phyloP scores from a whole-genome alignment of 1,284 basidiomycete species.

The Trametes versicolor region DNA sequence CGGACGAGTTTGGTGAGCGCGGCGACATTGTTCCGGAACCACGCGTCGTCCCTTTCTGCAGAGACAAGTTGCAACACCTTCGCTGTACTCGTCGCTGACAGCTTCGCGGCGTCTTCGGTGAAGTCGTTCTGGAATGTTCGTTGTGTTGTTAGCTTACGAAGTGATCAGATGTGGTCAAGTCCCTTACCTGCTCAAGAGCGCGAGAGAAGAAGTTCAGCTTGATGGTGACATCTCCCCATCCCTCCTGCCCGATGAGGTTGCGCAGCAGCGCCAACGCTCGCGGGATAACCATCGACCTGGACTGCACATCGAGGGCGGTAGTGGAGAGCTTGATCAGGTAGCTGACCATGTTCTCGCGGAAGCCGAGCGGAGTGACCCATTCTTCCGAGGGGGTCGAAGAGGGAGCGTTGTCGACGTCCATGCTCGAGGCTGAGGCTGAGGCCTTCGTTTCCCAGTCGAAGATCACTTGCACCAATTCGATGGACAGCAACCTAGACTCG shows the following conservation, averaged over 20 bases:
- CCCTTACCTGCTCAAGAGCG: slow-evolving; percentile 79
- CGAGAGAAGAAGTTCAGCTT: slow-evolving; percentile 92
- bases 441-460: slow-evolving; percentile 88
- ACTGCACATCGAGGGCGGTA: slow-evolving; percentile 75
- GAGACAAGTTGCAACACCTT: slow-evolving; percentile 92
- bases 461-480: slow-evolving; percentile 89
- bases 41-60: slow-evolving; percentile 85
- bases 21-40: slow-evolving; percentile 82
- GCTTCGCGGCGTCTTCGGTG: slow-evolving; percentile 69
- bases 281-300: slow-evolving; percentile 72
- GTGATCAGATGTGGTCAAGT: not conserved
- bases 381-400: slow-evolving; percentile 22
- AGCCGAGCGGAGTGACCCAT: slow-evolving; percentile 83
- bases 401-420: slow-evolving; percentile 32
- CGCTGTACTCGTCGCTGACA: slow-evolving; percentile 84
- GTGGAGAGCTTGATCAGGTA: slow-evolving; percentile 92
- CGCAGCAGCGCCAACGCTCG: slow-evolving; percentile 87
- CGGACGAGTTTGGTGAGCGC: slow-evolving; percentile 92
- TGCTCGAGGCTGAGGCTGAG: slow-evolving; percentile 43
- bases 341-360: slow-evolving; percentile 92
- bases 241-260: slow-evolving; percentile 82
- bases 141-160: not conserved
- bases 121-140: slow-evolving; percentile 71
- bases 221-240: slow-evolving; percentile 95
- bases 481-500: slow-evolving; percentile 85